Evolutionary conservation across 164 flowering plant genomes (phyloP).

Genomic region (Magnolia sinica): DNA sequence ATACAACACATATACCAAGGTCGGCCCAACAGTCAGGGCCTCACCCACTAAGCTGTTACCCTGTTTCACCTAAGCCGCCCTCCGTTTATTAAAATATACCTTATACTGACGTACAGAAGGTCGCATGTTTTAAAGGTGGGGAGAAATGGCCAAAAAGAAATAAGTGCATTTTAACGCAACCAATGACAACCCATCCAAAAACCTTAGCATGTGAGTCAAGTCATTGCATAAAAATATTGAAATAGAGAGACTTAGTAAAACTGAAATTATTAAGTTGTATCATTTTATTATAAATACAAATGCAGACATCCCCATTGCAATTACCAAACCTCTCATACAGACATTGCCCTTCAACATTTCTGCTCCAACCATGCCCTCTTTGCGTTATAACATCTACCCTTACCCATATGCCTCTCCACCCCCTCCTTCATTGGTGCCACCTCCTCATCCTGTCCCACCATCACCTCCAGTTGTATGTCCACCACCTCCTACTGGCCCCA

Average conservation of each 20-base stretch:
- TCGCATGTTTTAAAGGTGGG: neutral
- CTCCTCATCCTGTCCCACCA: slow-evolving; percentile 9
- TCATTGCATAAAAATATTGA: slow-evolving; percentile 19
- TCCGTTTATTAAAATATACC: no score
- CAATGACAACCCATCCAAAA: slow-evolving; percentile 19
- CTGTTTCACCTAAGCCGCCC: no score
- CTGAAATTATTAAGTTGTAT: neutral
- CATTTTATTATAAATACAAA: neutral
- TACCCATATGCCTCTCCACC: slow-evolving; percentile 10
- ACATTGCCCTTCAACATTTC: slow-evolving; percentile 9
- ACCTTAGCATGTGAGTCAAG: slow-evolving; percentile 10
- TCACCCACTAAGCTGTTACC: no score
- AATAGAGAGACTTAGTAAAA: neutral
- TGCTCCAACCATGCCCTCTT: slow-evolving; percentile 15
- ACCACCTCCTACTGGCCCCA: no score
- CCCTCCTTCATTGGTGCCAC: slow-evolving; percentile 13
- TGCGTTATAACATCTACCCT: neutral
- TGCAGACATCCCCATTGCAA: slow-evolving; percentile 2
- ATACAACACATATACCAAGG: no score
- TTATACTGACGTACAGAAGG: no score
- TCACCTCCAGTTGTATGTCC: no score
- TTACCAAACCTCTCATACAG: neutral
- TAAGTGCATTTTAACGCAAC: slow-evolving; percentile 26
- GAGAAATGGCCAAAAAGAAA: neutral
- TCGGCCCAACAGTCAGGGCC: no score